Evolutionary conservation across 2,329 filamentous ascomycete genomes (phyloP).

Genomic region (Fusarium sp.): DNA sequence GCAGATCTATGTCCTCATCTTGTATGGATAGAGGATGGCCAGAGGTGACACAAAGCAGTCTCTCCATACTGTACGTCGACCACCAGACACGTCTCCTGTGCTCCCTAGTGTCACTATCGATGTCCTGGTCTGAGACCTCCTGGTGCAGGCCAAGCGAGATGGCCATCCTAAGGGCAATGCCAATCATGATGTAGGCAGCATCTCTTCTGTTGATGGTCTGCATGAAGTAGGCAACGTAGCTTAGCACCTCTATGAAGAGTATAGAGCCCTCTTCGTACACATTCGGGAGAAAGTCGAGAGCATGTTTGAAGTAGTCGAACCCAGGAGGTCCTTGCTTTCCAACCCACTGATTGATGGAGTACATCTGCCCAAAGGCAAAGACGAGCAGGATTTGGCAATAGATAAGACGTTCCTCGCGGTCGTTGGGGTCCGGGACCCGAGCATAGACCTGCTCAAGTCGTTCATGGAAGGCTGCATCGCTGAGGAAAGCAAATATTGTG

Average conservation of each 20-base stretch:
- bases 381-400: background rate
- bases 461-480: background rate
- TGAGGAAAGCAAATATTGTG: background rate
- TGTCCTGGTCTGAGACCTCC: background rate
- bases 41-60: background rate
- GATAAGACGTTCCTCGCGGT: background rate
- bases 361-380: background rate
- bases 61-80: background rate
- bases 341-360: background rate
- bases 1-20: background rate
- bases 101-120: background rate
- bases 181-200: background rate
- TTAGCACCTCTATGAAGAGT: background rate
- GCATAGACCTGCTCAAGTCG: background rate
- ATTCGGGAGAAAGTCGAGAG: background rate
- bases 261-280: background rate
- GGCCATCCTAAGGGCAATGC: background rate
- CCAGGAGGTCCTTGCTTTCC: background rate
- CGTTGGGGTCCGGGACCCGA: background rate
- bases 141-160: background rate
- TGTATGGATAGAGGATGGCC: background rate
- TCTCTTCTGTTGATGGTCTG: background rate
- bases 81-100: background rate
- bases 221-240: background rate
- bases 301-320: background rate